Percentiles rank a stretch among this genome's conserved stretches.
Conservation (phyloP, 1,139 yeast genomes). For the Candida buenavistaensis region DNA sequence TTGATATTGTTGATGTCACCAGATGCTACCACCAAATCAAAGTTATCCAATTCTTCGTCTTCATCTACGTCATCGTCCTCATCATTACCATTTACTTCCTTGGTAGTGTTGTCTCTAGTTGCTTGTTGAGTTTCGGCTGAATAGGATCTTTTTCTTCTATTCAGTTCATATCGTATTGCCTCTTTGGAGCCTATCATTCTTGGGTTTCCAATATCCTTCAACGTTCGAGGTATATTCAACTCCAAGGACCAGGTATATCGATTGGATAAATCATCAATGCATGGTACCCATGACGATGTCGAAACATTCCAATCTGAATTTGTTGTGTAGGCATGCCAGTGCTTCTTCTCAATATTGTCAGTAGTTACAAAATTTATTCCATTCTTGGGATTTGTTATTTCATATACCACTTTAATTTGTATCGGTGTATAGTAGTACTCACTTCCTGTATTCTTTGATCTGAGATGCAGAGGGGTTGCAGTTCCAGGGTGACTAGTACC, state of each 20-base stretch:
- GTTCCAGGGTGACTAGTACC: slow-evolving; percentile 37
- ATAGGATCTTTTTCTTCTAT: slow-evolving; percentile 10
- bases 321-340: slow-evolving; percentile 86
- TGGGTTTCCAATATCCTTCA: slow-evolving; percentile 65
- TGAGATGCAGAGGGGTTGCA: slow-evolving; percentile 40
- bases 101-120: slow-evolving; percentile 5
- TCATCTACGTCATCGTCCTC: slow-evolving; percentile 36
- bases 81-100: slow-evolving; percentile 17
- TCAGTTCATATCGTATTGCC: slow-evolving; percentile 16
- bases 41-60: slow-evolving; percentile 50
- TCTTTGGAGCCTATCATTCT: slow-evolving; percentile 40
- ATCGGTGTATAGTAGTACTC: slow-evolving; percentile 66
- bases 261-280: slow-evolving; percentile 87
- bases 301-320: slow-evolving; percentile 78
- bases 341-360: slow-evolving; percentile 30
- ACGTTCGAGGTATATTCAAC: slow-evolving; percentile 75
- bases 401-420: slow-evolving; percentile 67
- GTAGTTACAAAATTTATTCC: slow-evolving; percentile 77
- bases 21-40: slow-evolving; percentile 70
- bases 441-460: slow-evolving; percentile 29
- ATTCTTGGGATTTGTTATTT: slow-evolving; percentile 61
- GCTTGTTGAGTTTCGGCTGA: not conserved
- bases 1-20: slow-evolving; percentile 62
- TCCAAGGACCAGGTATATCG: slow-evolving; percentile 92
- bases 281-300: slow-evolving; percentile 96